Base-by-base conservation (phyloP, 116 monocot species). In the Iris pallida region DNA sequence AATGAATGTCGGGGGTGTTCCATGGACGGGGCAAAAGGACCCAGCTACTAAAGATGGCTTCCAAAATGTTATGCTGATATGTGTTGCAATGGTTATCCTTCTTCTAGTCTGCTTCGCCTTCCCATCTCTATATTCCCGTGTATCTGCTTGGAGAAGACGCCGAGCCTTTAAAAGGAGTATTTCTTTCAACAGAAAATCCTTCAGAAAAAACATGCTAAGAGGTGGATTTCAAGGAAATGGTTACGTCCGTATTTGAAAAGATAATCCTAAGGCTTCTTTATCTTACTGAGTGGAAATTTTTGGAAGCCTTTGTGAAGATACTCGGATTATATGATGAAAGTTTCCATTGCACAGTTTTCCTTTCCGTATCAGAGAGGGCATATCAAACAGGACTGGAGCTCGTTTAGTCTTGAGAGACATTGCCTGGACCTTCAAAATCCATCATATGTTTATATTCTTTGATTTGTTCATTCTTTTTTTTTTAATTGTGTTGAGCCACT, bases 1-100 rank as follows among this genome's bases (percentile, higher is more conserved):
- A 10, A 95, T 95, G 95, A 95, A 95, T 61, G 95, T 95, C 30
- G 95, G 95, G 0, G 95, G 95, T 45, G 95, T 95, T 7, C 95
- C 95, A 59, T 95, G 95, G 95, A 95, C 95, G n/a, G 82, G 68
- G 20, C 91, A 90, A 70, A 82, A 73, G 18, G 71, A 81, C 47
- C 88, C 90, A 9, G 46, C 54, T 42, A 14, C 78, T 1, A 71
- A 78, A 57, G 76, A 84, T 58, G 95, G 95, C 16, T 95, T 95
- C 59, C 65, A 59, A 42, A 91, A 91, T 61, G 95, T 95, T 14
- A 60, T 95, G 69, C 8, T 95, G 12, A 42, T 94, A 40, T 94
- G 94, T 65, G 88, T 71, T 64, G 76, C 54, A 2, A 79, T 95
- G 6, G 59, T 86, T 57, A 48, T 88, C 5, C 72, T 88, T 12